Evolutionary conservation across 2,329 filamentous ascomycete genomes (phyloP), one percentile per base, ranked within the genome.

Genomic region (Magnaporthiopsis rhizophila): DNA sequence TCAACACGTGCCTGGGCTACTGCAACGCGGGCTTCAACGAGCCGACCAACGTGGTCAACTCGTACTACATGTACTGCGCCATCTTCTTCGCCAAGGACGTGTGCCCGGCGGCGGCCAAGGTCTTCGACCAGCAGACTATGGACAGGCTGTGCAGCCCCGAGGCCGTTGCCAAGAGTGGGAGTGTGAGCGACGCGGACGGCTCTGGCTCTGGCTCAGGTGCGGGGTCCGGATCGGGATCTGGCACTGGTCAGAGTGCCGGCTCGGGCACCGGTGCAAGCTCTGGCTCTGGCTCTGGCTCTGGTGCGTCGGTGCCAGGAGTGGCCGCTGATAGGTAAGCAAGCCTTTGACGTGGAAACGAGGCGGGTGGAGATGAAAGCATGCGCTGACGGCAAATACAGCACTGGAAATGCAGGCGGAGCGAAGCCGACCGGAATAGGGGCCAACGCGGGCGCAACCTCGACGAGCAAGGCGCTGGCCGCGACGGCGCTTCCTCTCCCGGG

Each of bases 31-130:
- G 13, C 15, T n/a, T 50, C 24, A 62, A 62, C 60, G 26, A 32
- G 13, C 57, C 57, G 57, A 24, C n/a, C 6, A 62, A 50, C 38
- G 60, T 62, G 21, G 60, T 53, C 26, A 62, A 28, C n/a, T 8
- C 60, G 15, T 62, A 15, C 18, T 62, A 53, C 60, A 62, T 62
- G 60, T 62, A 62, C 60, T 62, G 60, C 60, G 50, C 60, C 24
- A 50, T 62, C 24, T 62, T 62, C 60, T 62, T 62, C 38, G 28
- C 50, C 60, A 62, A 53, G 24, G 60, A 62, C 15, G 3, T 62
- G 38, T 62, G 60, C 15, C 60, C 60, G 7, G 30, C 3, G 0
- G 60, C 60, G 13, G 21, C 36, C 26, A n/a, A 53, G 32, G 9
- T 50, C 26, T 62, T 62, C 50, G 38, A 53, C 60, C 13, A 53